These are phyloP conservation scores for Entomortierella beljakovae DNA, from an alignment of 192 early-diverging fungal species.

Conservation along the genomic window DNA sequence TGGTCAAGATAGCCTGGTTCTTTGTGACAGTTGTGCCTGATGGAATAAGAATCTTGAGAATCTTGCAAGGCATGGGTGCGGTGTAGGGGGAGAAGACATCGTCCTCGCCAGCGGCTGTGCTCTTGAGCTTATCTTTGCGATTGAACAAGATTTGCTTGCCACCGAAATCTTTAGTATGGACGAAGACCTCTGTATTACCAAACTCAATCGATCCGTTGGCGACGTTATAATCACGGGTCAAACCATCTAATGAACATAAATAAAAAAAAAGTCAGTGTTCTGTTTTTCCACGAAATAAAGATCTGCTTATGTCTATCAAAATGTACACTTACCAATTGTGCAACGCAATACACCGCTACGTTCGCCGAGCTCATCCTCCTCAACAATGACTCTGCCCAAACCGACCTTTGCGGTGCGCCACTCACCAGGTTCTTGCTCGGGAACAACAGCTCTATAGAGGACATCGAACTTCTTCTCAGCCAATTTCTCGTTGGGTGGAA, in stretches of 20 bases:
- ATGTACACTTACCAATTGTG: constrained; percentile 54
- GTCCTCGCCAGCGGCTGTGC: constrained; percentile 47
- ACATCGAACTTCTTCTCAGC: constrained; percentile 55
- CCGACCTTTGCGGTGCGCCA: constrained; percentile 47
- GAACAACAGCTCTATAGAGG: constrained; percentile 31
- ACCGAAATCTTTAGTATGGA: constrained; percentile 61
- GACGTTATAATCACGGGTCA: constrained; percentile 61
- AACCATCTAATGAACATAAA: constrained; percentile 49
- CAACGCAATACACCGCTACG: constrained; percentile 55
- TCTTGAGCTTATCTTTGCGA: constrained; percentile 58
- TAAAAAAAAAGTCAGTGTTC: no score
- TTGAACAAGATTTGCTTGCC: constrained; percentile 58
- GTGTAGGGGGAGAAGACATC: constrained; percentile 67
- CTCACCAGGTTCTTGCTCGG: constrained; percentile 31
- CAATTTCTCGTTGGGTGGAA: constrained; percentile 48
- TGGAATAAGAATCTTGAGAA: constrained; percentile 66
- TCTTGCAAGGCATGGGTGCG: constrained; percentile 72
- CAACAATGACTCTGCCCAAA: constrained; percentile 47
- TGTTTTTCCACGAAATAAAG: no score
- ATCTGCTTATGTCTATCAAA: no score
- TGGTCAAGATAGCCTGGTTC: constrained; percentile 67
- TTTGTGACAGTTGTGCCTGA: constrained; percentile 65
- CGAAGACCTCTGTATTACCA: constrained; percentile 55
- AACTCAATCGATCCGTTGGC: constrained; percentile 54
- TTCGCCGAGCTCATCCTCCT: constrained; percentile 55